These are phyloP conservation scores for Chlorophyllum brunneum DNA, from an alignment of 768 basidiomycete species.

Conservation along the genomic window DNA sequence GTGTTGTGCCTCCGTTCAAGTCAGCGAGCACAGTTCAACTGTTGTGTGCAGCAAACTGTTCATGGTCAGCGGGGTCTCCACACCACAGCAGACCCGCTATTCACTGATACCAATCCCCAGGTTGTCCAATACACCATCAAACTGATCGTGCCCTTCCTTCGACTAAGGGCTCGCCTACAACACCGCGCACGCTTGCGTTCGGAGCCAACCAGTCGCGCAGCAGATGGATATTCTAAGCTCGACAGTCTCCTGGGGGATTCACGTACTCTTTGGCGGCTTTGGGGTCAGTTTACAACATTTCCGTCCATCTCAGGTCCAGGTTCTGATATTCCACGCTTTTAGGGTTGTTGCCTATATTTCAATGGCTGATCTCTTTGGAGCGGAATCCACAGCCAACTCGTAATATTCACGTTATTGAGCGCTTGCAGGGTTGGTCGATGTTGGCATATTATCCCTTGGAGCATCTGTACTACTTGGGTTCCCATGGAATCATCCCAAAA, in stretches of 20 bases:
- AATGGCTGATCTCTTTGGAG: constrained; percentile 77
- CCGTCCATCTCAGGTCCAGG: background rate
- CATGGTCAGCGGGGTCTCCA: constrained; percentile 42
- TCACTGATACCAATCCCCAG: constrained; percentile 29
- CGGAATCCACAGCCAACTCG: constrained; percentile 69
- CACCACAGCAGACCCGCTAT: background rate
- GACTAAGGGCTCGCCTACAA: constrained; percentile 66
- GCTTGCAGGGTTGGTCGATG: constrained; percentile 79
- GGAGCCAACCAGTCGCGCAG: constrained; percentile 49
- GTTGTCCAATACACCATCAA: constrained; percentile 73
- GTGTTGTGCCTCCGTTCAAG: constrained; percentile 24
- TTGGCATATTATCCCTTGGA: constrained; percentile 77
- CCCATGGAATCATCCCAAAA: constrained; percentile 57
- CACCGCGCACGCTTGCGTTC: constrained; percentile 57
- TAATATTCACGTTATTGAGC: constrained; percentile 69
- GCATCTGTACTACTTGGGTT: constrained; percentile 64
- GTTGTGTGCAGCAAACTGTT: constrained; percentile 60
- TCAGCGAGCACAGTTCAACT: constrained; percentile 13
- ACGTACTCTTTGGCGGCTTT: constrained; percentile 71
- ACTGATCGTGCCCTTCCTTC: constrained; percentile 60
- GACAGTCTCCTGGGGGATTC: constrained; percentile 59
- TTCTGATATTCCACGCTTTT: background rate
- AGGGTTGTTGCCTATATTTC: constrained; percentile 77
- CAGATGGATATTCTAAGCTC: constrained; percentile 51
- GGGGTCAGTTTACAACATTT: constrained; percentile 50